Evolutionary conservation across 305 asterid species (phyloP).

Genomic region (Nicotiana rustica): DNA sequence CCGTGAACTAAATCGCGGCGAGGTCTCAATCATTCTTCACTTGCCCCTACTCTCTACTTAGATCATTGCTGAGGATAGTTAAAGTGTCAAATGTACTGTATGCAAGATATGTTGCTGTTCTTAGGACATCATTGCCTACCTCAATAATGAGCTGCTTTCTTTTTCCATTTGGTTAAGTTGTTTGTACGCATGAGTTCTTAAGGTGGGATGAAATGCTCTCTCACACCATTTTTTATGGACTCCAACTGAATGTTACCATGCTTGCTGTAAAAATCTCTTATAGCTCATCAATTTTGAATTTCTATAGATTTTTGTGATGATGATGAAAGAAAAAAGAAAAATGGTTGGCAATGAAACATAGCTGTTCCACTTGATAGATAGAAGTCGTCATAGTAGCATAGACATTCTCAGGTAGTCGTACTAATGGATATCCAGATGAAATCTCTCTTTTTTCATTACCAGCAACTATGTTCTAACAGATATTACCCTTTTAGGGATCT

Average conservation of each 20-base stretch:
- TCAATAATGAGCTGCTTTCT: not conserved
- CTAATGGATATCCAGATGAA: not conserved
- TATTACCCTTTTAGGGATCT: not conserved
- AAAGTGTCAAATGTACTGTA: not conserved
- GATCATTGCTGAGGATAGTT: not conserved
- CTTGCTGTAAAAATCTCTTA: not conserved
- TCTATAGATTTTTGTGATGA: not conserved
- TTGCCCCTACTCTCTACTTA: not conserved
- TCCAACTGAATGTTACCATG: not conserved
- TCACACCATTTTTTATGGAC: not conserved
- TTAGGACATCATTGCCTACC: not conserved
- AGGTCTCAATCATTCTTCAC: not conserved
- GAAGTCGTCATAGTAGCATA: not conserved
- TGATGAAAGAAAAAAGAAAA: not conserved
- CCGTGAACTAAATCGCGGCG: not conserved
- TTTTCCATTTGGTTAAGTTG: not conserved
- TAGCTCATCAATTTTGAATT: not conserved
- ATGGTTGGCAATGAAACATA: not conserved
- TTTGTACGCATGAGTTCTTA: not conserved
- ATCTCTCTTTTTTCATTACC: not conserved
- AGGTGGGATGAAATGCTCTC: not conserved
- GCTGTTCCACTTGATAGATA: not conserved
- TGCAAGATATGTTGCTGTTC: not conserved
- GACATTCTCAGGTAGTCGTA: not conserved
- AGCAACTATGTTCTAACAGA: not conserved